Evolutionary conservation across 2,329 filamentous ascomycete species (phyloP), one percentile per base, ranked within the genome.

Genomic region (Aureobasidium sp.): DNA sequence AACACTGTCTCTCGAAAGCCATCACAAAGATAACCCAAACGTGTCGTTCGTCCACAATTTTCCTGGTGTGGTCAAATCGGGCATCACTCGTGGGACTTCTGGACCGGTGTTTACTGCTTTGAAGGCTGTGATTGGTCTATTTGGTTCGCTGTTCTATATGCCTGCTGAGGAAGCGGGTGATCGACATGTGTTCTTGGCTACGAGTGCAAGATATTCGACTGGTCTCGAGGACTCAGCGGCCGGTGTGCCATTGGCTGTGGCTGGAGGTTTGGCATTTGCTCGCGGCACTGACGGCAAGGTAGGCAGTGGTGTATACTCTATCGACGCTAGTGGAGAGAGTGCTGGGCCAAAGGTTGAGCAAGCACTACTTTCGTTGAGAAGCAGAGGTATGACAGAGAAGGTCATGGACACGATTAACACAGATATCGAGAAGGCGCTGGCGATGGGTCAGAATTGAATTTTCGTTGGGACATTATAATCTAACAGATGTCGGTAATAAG

Each of bases 271-370:
- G 12, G 8, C 15, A 3, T 0, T 47, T 8, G 67, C 67, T 11
- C 61, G 63, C n/a, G 70, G 71, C 15, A 70, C 65, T 20, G 65
- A 70, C 61, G 72, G 72, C 1, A 62, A 66, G 36, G 36, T 27
- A 20, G 73, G 70, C 25, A 73, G 70, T 68, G 74, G 73, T 3
- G 67, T 74, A 8, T 75, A 74, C 65, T 67, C 67, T n/a, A 63
- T 71, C 34, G 66, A 70, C 61, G 55, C 65, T 51, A 62, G 67
- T n/a, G 67, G 70, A n/a, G 70, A 72, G 31, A 70, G 64, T 62
- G 66, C 68, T 8, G 56, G 65, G 11, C 37, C 48, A 6, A 68
- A 68, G 37, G 69, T 71, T 2, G 68, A 70, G 58, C 44, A 68
- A 20, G 17, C 74, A 4, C 61, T 77, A 47, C 65, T 58, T 3